Percentiles rank a stretch among this genome's conserved stretches.
phyloP scores from a whole-genome alignment of 495 filamentous ascomycete genomes.

The Talaromyces trachyspermus region DNA sequence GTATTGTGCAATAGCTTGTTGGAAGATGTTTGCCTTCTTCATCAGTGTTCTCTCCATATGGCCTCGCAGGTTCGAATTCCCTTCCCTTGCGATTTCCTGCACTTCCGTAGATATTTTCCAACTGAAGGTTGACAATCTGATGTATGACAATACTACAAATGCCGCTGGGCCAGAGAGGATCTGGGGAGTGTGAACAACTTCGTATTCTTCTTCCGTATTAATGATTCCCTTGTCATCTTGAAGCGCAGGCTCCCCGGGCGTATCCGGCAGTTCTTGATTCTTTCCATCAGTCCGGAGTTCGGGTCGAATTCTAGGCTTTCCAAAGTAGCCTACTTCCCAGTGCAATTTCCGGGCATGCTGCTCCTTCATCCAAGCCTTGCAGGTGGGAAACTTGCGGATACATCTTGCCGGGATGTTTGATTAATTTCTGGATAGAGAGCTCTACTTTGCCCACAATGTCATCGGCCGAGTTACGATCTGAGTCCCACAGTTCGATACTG shows the following conservation, averaged over 20 bases:
- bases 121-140: conserved; percentile 89
- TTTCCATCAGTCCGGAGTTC: conserved; percentile 82
- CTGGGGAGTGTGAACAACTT: conserved; percentile 85
- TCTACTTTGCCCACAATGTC: conserved; percentile 94
- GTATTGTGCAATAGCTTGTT: conserved; percentile 84
- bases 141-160: conserved; percentile 79
- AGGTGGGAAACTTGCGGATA: conserved; percentile 85
- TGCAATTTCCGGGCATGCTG: conserved; percentile 89
- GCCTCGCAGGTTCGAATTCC: conserved; percentile 85
- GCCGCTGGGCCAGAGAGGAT: conserved; percentile 88
- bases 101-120: conserved; percentile 63
- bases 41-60: conserved; percentile 75
- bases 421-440: conserved; percentile 86
- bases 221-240: conserved; percentile 85
- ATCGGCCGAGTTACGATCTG: conserved; percentile 78
- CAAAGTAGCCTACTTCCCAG: conserved; percentile 94
- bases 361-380: conserved; percentile 67
- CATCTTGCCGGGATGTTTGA: conserved; percentile 87
- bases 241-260: conserved; percentile 64
- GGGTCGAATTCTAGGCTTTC: conserved; percentile 75
- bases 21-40: conserved; percentile 73
- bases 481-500: conserved; percentile 93
- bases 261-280: conserved; percentile 64
- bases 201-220: conserved; percentile 69
- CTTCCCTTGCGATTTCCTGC: conserved; percentile 59